A percentile compares a stretch with the other conserved stretches of the same genome.
Evolutionary conservation across 768 basidiomycete species (phyloP).

Genomic region (Leucocoprinus leucothites): DNA sequence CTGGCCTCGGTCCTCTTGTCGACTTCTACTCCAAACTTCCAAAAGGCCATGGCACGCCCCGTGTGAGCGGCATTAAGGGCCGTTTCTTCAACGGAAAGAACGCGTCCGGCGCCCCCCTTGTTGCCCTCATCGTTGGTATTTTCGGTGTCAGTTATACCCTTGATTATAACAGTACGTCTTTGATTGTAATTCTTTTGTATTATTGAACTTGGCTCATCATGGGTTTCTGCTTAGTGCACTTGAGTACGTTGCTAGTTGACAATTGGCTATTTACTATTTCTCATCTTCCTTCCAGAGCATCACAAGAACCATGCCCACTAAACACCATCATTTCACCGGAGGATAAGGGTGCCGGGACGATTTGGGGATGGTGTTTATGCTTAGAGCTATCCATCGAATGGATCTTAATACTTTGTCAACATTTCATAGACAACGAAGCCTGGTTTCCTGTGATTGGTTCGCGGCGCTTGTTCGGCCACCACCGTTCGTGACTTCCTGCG

Average conservation of each 20-base stretch:
- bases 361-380: not conserved
- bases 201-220: not conserved
- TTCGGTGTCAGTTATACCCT: slow-evolving; percentile 83
- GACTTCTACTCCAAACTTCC: slow-evolving; percentile 95
- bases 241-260: not conserved
- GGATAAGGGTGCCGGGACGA: not conserved
- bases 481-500: not conserved
- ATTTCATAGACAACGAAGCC: not conserved
- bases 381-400: slow-evolving; percentile 6
- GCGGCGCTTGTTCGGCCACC: slow-evolving; percentile 2
- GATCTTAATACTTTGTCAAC: not conserved
- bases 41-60: slow-evolving; percentile 72
- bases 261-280: not conserved
- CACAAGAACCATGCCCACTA: slow-evolving; percentile 82
- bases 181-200: slow-evolving; percentile 11
- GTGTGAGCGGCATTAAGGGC: slow-evolving; percentile 70
- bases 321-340: slow-evolving; percentile 8
- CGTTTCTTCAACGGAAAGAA: slow-evolving; percentile 84
- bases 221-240: not conserved
- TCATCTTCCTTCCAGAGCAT: slow-evolving; percentile 2
- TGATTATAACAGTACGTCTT: slow-evolving; percentile 82
- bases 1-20: slow-evolving; percentile 80
- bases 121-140: slow-evolving; percentile 58
- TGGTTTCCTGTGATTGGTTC: not conserved
- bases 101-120: slow-evolving; percentile 70